Evolutionary conservation across 495 filamentous ascomycete species (phyloP), one percentile per base, ranked within the genome.

Genomic region (Penicillium mononematosum): DNA sequence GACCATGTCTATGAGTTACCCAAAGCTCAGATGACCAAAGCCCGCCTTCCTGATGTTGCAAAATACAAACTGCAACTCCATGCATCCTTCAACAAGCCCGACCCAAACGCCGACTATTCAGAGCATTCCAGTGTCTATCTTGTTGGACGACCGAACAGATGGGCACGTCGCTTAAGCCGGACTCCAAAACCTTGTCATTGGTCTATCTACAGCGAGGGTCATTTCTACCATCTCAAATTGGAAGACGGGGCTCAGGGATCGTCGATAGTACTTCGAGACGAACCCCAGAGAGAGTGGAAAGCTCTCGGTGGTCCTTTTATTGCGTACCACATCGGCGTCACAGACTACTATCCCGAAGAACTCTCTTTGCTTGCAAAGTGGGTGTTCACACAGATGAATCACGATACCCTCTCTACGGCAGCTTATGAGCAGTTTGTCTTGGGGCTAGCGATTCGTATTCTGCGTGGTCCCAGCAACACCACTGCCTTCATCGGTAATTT

Each of bases 131-230:
- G 11, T 38, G 46, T 34, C n/a, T 49, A 49, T 22, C 9, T 49
- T 36, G 46, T 36, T 16, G 46, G 27, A 19, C n/a, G 9, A 36
- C 46, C 29, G 10, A 22, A 49, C n/a, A 49, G 46, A 49, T 49
- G 46, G 46, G 8, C 27, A 14, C 46, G 19, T 34, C 14, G 16
- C 8, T 14, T 22, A 31, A 36, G 27, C 12, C n/a, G 16, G 29
- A 11, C 46, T 1, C 17, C 19, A 8, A 22, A 8, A 16, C 27
- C 6, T 19, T 49, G 31, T 12, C 31, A 49, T 27, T 36, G 46
- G 46, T 36, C 31, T 38, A 7, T 49, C 4, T 49, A 34, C 11
- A 34, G 5, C 17, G 6, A 16, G 5, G 46, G 29, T 9, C 46
- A 49, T 49, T 36, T 20, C 46, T 49, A 49, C 20, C 31, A 34